These are phyloP conservation scores for Lobulomyces angularis DNA, from an alignment of 192 early-diverging fungal species.

Conservation along the genomic window DNA sequence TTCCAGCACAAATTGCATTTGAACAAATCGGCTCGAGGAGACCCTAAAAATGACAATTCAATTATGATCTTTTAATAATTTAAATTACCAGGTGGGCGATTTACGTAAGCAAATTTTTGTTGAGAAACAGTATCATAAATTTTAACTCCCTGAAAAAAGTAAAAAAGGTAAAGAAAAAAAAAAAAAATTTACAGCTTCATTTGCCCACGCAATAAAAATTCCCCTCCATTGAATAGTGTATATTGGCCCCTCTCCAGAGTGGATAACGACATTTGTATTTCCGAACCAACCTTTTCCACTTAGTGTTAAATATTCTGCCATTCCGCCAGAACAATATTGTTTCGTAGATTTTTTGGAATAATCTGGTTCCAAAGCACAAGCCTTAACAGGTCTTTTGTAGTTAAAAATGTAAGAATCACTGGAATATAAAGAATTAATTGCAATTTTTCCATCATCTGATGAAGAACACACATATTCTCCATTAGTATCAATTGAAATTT, in stretches of 20 bases:
- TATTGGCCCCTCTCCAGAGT: constrained; percentile 82
- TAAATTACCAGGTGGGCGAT: constrained; percentile 61
- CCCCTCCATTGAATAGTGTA: constrained; percentile 74
- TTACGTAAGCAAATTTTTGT: constrained; percentile 72
- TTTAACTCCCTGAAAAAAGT: constrained; percentile 41
- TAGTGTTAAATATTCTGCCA: constrained; percentile 73
- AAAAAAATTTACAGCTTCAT: constrained; percentile 48
- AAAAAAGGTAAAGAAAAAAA: not conserved
- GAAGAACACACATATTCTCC: constrained; percentile 81
- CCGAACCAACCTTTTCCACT: constrained; percentile 92
- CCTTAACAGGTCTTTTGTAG: constrained; percentile 78
- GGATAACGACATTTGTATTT: constrained; percentile 61
- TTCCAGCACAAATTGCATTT: constrained; percentile 80
- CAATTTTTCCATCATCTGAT: constrained; percentile 83
- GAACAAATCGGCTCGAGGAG: constrained; percentile 73
- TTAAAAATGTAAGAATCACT: constrained; percentile 57
- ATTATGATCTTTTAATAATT: no score
- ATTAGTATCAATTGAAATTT: constrained; percentile 69
- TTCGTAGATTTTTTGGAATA: constrained; percentile 62
- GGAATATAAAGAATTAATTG: constrained; percentile 71
- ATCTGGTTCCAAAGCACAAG: constrained; percentile 79
- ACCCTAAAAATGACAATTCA: no score
- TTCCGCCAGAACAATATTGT: constrained; percentile 82
- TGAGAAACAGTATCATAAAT: constrained; percentile 65
- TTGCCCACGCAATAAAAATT: constrained; percentile 86